phyloP scores from a whole-genome alignment of 768 basidiomycete genomes.

The Ramaria rubella region DNA sequence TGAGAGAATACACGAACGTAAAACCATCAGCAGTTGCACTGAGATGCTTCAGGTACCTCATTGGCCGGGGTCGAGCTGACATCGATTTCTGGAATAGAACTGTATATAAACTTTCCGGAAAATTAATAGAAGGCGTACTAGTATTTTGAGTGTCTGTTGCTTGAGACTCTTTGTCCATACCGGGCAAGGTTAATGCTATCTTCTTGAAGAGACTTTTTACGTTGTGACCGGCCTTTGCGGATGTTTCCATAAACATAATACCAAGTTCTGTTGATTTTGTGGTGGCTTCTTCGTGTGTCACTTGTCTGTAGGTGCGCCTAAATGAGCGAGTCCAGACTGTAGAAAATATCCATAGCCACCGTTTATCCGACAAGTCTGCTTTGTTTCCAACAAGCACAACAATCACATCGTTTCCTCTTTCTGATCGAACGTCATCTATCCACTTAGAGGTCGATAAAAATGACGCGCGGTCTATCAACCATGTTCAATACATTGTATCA shows the following conservation, averaged over 20 bases:
- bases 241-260: constrained; percentile 99
- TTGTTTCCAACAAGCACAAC: constrained; percentile 99
- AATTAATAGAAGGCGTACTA: constrained; percentile 29
- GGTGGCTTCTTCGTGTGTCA: constrained; percentile 96
- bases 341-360: constrained; percentile 42
- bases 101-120: background rate
- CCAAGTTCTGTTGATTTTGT: constrained; percentile 82
- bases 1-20: background rate
- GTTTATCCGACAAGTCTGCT: constrained; percentile 96
- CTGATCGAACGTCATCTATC: constrained; percentile 98
- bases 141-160: constrained; percentile 39
- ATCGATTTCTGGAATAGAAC: constrained; percentile 67
- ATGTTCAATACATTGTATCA: background rate
- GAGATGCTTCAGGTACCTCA: constrained; percentile 80
- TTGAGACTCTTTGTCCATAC: constrained; percentile 81
- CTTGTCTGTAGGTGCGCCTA: constrained; percentile 60
- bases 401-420: constrained; percentile 95
- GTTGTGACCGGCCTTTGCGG: constrained; percentile 98
- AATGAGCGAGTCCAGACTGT: constrained; percentile 8
- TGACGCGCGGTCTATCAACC: constrained; percentile 79
- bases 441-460: constrained; percentile 98
- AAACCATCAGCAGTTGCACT: constrained; percentile 64
- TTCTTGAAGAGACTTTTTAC: constrained; percentile 99
- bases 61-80: constrained; percentile 65
- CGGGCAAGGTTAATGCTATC: constrained; percentile 96